Percentiles rank a stretch among this genome's conserved stretches.
Conservation (phyloP, 2,329 filamentous ascomycete species). For the Zymoseptoria pseudotritici region DNA sequence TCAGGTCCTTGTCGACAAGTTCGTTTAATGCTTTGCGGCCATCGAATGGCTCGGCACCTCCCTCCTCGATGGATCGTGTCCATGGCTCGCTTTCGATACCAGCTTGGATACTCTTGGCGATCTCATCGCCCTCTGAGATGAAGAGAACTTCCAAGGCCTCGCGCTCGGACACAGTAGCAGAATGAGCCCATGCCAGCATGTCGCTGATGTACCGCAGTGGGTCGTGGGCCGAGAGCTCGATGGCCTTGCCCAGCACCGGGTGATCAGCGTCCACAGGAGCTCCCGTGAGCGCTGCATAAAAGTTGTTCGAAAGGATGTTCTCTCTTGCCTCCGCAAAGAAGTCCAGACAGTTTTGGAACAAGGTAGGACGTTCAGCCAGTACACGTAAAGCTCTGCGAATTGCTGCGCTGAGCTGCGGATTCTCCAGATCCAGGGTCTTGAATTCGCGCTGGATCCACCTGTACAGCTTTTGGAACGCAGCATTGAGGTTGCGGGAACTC, state of each 20-base stretch:
- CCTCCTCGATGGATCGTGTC: conserved; percentile 52
- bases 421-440: conserved; percentile 85
- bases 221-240: conserved; percentile 89
- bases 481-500: conserved; percentile 76
- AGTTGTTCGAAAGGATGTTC: conserved; percentile 76
- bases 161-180: conserved; percentile 83
- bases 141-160: conserved; percentile 90
- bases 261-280: conserved; percentile 51
- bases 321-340: conserved; percentile 88
- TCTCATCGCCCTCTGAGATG: conserved; percentile 80
- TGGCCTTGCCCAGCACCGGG: conserved; percentile 61
- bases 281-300: conserved; percentile 81
- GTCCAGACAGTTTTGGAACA: conserved; percentile 91
- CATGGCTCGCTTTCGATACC: conserved; percentile 79
- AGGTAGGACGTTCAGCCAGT: conserved; percentile 75
- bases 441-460: conserved; percentile 93
- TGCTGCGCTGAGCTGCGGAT: conserved; percentile 79
- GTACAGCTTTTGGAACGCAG: conserved; percentile 91
- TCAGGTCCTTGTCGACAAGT: conserved; percentile 77
- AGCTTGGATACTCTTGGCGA: conserved; percentile 71
- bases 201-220: conserved; percentile 86
- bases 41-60: conserved; percentile 57
- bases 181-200: conserved; percentile 96
- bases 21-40: conserved; percentile 73
- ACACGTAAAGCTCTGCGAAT: conserved; percentile 79